Evolutionary conservation across 208 protist genomes (phyloP).

Genomic region (Dictyostelium gargantuum): DNA sequence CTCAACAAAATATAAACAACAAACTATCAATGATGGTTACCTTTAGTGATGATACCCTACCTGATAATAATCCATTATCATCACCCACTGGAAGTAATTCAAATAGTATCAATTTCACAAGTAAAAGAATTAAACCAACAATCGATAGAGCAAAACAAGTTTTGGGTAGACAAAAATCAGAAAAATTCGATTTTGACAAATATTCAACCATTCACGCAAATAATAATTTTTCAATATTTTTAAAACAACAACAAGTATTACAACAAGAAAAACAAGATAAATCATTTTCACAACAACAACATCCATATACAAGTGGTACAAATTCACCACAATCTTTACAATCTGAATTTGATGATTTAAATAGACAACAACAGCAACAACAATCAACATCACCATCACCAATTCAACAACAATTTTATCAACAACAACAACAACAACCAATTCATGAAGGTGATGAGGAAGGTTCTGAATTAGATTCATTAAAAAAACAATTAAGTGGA

Average conservation of each 20-base stretch:
- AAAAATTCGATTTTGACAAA: neutral
- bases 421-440: neutral
- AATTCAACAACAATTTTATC: neutral
- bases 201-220: neutral
- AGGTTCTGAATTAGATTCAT: neutral
- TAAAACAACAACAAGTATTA: neutral
- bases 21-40: conserved; percentile 60
- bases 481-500: conserved; percentile 20
- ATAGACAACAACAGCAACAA: neutral
- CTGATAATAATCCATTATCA: neutral
- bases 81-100: neutral
- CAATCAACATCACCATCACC: neutral
- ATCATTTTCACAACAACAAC: neutral
- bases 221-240: neutral
- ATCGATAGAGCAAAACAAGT: conserved; percentile 1
- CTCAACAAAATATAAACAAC: conserved; percentile 59
- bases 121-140: conserved; percentile 14
- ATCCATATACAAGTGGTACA: neutral
- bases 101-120: neutral
- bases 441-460: neutral
- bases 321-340: conserved; percentile 5
- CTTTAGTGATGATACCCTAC: neutral
- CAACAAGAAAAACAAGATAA: neutral
- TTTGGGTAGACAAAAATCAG: conserved; percentile 37
- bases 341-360: conserved; percentile 33